Percentiles rank a stretch among this genome's conserved stretches.
Conservation (phyloP, 257 asterid species). For the Solanum sparsipilum region DNA sequence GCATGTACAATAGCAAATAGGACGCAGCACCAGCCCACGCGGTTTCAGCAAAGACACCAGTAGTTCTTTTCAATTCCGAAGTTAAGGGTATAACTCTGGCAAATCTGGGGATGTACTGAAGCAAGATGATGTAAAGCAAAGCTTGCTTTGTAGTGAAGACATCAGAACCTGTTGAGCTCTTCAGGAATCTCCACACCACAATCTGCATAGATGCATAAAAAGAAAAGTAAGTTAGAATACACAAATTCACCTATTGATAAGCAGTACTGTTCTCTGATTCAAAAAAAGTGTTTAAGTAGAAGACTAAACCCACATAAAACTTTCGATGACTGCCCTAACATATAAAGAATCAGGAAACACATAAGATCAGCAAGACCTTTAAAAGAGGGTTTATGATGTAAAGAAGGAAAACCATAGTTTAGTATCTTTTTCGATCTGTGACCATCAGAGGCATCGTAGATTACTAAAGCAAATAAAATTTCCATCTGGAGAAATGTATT, state of each 20-base stretch:
- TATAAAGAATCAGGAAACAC: neutral
- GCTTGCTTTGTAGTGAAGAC: conserved; percentile 84
- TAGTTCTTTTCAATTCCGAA: conserved; percentile 87
- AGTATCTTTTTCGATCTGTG: neutral
- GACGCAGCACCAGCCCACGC: conserved; percentile 99
- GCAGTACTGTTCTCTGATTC: neutral
- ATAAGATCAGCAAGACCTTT: neutral
- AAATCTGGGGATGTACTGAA: conserved; percentile 84
- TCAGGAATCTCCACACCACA: conserved; percentile 87
- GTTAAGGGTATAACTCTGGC: conserved; percentile 66
- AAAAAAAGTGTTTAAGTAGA: neutral
- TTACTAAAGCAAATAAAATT: neutral
- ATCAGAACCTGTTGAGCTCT: conserved; percentile 84
- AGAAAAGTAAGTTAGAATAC: neutral
- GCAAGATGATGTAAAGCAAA: conserved; percentile 59
- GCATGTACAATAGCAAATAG: conserved; percentile 92
- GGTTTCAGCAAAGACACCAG: conserved; percentile 99
- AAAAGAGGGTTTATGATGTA: neutral
- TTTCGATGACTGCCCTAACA: neutral
- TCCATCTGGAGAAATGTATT: neutral
- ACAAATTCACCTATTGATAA: neutral
- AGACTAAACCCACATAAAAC: neutral
- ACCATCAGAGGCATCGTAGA: neutral
- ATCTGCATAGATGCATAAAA: conserved; percentile 41
- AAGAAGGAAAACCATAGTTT: neutral